Conservation (phyloP, 768 basidiomycete genomes). For the Hericium coralloides region DNA sequence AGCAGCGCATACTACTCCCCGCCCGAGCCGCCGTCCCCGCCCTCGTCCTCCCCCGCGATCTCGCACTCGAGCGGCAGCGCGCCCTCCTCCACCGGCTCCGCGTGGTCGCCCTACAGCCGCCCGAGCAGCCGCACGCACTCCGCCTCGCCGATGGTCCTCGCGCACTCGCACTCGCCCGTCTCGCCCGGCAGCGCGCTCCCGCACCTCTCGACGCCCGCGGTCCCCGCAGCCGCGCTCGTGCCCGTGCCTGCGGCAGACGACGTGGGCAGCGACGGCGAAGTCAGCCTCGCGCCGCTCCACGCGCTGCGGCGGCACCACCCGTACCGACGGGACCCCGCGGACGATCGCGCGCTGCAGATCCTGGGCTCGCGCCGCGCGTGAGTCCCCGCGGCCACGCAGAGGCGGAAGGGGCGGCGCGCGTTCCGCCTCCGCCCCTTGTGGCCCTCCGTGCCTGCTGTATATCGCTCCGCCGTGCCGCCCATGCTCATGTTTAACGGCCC, state of each 20-base stretch:
- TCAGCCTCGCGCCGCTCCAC: slow-evolving; percentile 50
- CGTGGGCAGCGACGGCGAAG: slow-evolving; percentile 13
- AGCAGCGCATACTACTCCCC: neutral
- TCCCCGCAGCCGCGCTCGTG: neutral
- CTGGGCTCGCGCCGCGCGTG: neutral
- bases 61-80: slow-evolving; percentile 6
- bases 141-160: neutral
- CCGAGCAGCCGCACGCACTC: neutral
- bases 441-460: no score
- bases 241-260: slow-evolving; percentile 1
- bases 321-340: slow-evolving; percentile 50
- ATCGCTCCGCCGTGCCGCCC: no score
- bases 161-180: neutral
- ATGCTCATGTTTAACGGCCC: no score
- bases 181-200: slow-evolving; percentile 1
- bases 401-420: no score
- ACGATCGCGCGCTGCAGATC: slow-evolving; percentile 33
- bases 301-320: slow-evolving; percentile 44
- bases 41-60: slow-evolving; percentile 5
- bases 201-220: neutral
- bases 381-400: no score
- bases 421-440: no score
- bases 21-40: neutral
- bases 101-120: neutral
- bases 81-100: slow-evolving; percentile 1